Evolutionary conservation across 2,329 filamentous ascomycete genomes (phyloP), one percentile per base, ranked within the genome.

Genomic region (Arthrobotrys megalospora): DNA sequence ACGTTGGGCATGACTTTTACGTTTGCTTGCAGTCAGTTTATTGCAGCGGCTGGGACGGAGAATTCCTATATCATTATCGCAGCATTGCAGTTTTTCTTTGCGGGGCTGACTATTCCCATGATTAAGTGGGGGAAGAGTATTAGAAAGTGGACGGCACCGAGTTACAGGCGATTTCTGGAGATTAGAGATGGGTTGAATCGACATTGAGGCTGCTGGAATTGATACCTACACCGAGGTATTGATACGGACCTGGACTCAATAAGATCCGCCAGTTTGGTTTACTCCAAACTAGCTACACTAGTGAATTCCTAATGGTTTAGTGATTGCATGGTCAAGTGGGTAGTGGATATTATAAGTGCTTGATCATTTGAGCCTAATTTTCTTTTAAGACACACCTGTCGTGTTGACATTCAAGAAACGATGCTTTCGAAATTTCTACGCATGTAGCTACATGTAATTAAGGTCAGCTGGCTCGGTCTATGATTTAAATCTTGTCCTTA

Each of bases 1-100:
- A 86, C 85, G 1, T 83, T 89, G 14, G 88, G 86, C 7, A 87
- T 86, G 81, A 84, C 88, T 69, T 88, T 89, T 77, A 88, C 88
- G 0, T 89, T 89, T 77, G 85, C 85, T 0, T 85, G 86, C 6
- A 85, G 84, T 76, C 83, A 85, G 76, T 89, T 88, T 87, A 83
- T 89, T 32, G 85, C 86, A 50, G 84, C 84, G 0, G 86, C 84
- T 58, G 85, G 86, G 0, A 80, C 87, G 10, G 81, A 84, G 38
- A 84, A 87, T 75, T 86, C 85, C 3, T 89, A 88, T 71, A 87
- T 88, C 68, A 87, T 85, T 3, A 86, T 89, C 16, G 87, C 86
- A 0, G 85, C 87, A 2, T 80, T 89, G 45, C 86, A 87, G 75
- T 87, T 89, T 69, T 84, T 86, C 16, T 86, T 88, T 53, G 84